These are phyloP conservation scores for Globisporangium radiosum DNA, from an alignment of 352 stramenopile species.

Conservation along the genomic window DNA sequence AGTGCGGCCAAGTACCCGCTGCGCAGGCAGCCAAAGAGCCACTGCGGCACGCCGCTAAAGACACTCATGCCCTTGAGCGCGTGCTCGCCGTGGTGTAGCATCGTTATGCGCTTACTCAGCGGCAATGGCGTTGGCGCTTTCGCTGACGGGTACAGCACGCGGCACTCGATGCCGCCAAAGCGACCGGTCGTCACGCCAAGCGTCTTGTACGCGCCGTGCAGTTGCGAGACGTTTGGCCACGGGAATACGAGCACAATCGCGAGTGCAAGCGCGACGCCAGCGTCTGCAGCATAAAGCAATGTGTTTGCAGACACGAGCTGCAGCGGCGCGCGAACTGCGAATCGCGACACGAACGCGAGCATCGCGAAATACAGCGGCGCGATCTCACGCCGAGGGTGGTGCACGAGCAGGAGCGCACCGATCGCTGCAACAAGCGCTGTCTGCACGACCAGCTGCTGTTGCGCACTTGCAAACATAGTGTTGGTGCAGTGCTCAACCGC, in stretches of 20 bases:
- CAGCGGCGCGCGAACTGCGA: conserved; percentile 2
- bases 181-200: conserved; percentile 37
- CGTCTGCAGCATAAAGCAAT: conserved; percentile 5
- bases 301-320: conserved; percentile 2
- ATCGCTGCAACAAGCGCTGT: conserved; percentile 8
- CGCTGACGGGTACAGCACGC: conserved; percentile 57
- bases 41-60: conserved; percentile 41
- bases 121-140: conserved; percentile 1
- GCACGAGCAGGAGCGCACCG: conserved; percentile 19
- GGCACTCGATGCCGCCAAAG: conserved; percentile 47
- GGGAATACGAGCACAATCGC: conserved; percentile 42
- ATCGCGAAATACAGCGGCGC: conserved; percentile 25
- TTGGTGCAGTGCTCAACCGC: background rate
- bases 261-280: conserved; percentile 16
- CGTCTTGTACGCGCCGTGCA: conserved; percentile 31
- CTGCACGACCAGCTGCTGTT: conserved; percentile 7
- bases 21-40: conserved; percentile 45
- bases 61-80: conserved; percentile 37
- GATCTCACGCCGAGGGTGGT: conserved; percentile 28
- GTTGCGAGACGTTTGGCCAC: conserved; percentile 38
- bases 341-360: conserved; percentile 7
- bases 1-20: conserved; percentile 42
- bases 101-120: conserved; percentile 14
- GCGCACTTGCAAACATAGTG: conserved; percentile 7
- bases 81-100: conserved; percentile 52